These are phyloP conservation scores for Eucalyptus caleyi DNA, from an alignment of 345 rosid species.

Conservation along the genomic window DNA sequence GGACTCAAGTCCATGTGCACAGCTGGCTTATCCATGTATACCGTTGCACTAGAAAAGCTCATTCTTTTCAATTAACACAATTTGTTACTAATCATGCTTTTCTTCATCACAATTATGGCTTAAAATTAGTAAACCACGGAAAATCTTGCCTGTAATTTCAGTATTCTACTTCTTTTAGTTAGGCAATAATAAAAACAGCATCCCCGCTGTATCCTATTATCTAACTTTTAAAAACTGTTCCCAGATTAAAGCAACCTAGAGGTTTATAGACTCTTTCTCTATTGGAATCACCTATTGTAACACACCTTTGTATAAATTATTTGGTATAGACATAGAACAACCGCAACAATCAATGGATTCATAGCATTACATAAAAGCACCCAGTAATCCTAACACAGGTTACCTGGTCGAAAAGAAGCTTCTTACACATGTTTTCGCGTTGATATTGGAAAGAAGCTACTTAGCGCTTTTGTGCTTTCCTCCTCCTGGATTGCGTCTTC, in stretches of 20 bases:
- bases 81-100: background rate
- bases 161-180: background rate
- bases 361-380: background rate
- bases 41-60: background rate
- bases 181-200: background rate
- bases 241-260: background rate
- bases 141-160: background rate
- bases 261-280: background rate
- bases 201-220: background rate
- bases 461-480: constrained; percentile 80
- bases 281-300: background rate
- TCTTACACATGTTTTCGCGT: background rate
- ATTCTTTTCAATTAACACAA: background rate
- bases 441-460: background rate
- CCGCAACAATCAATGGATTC: background rate
- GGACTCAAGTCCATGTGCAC: background rate
- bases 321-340: background rate
- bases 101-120: background rate
- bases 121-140: background rate
- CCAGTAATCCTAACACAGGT: background rate
- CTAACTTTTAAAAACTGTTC: background rate
- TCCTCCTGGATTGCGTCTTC: constrained; percentile 65
- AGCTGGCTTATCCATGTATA: background rate
- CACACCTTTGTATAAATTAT: background rate
- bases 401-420: background rate